Base-by-base conservation (phyloP, 805 yeast genomes). In the Phaffomyces thermotolerans region DNA sequence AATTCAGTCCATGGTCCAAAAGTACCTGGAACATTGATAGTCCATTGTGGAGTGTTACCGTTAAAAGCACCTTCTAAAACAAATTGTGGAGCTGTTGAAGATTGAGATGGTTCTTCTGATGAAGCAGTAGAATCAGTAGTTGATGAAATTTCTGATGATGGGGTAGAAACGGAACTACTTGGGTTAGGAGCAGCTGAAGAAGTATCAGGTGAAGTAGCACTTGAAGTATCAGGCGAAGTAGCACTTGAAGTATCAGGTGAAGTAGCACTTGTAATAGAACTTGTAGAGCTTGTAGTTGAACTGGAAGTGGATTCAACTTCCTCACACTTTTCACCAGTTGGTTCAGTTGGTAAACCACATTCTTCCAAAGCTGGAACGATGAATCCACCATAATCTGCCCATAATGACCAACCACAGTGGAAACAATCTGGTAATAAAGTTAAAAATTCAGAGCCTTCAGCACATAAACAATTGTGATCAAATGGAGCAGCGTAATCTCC, bases 331-430 rank as follows among this genome's bases (percentile, higher is more conserved):
- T 23, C 14, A 34, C 65, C 66, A 36, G 66, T 62, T 51, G 66
- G 65, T 13, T 51, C 29, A 59, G 48, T 18, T 54, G 44, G 36
- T 49, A 15, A 49, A 34, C 41, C 40, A 51, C 66, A 63, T 22
- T 40, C 57, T 22, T 44, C 51, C 38, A 62, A 46, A 12, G 64
- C 57, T 20, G 50, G 41, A 3, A 53, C 36, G 33, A 63, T 47
- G 48, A 45, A 60, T 1, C 38, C 15, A 23, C 56, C 56, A 45
- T 63, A 63, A 44, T 60, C 57, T 15, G 51, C 40, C 62, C 62
- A 63, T 37, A 64, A 44, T 48, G 65, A 58, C 67, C 66, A 63
- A 40, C 67, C 68, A 53, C 68, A 64, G 30, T 57, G 61, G 34
- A 62, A 49, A 54, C 68, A 64, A 4, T 41, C 54, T 17, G 50